Evolutionary conservation across 345 rosid species (phyloP).

Genomic region (Populus pruinosa): DNA sequence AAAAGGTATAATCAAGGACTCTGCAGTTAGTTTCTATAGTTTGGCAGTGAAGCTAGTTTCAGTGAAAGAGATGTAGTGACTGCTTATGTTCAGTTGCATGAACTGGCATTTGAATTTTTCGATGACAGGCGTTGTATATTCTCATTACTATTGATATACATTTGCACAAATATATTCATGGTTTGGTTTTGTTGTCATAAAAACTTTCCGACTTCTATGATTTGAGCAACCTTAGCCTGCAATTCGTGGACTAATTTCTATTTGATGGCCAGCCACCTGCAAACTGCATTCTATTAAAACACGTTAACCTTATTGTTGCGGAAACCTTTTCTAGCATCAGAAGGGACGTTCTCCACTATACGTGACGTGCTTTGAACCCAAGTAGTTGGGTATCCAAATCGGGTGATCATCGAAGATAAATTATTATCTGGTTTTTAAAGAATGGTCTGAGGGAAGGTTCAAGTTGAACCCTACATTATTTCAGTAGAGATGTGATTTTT

Average conservation of each 20-base stretch:
- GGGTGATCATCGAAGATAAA: not conserved
- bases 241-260: too few relatives aligned
- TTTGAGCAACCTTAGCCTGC: not conserved
- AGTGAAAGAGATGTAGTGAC: not conserved
- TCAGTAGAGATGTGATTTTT: not conserved
- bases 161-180: too few relatives aligned
- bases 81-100: not conserved
- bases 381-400: not conserved
- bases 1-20: not conserved
- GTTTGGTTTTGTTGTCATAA: too few relatives aligned
- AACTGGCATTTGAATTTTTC: not conserved
- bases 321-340: too few relatives aligned
- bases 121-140: too few relatives aligned
- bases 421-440: too few relatives aligned
- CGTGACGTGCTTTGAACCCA: not conserved
- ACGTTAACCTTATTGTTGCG: not conserved
- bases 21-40: not conserved
- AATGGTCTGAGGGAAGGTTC: not conserved
- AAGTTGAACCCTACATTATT: not conserved
- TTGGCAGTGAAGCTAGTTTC: not conserved
- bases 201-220: too few relatives aligned
- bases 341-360: too few relatives aligned
- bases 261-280: not conserved
- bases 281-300: not conserved
- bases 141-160: too few relatives aligned